phyloP scores from a whole-genome alignment of 1,139 yeast genomes.

The Taphrina flavorubra region DNA sequence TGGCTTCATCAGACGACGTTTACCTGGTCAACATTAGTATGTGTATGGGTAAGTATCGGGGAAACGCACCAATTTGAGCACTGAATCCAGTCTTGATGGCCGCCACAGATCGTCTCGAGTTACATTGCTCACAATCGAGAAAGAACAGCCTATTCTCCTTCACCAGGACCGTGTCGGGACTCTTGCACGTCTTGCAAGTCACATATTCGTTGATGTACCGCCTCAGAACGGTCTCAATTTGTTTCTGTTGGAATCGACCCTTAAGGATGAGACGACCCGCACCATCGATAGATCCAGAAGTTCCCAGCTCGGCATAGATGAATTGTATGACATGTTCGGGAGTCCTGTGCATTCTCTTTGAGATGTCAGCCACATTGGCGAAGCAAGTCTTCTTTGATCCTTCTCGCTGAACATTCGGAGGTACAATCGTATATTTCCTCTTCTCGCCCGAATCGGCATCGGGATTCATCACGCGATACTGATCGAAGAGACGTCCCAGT shows the following conservation, averaged over 20 bases:
- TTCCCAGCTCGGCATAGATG: constrained; percentile 97
- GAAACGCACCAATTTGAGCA: constrained; percentile 59
- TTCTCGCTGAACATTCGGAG: constrained; percentile 96
- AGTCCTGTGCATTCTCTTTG: constrained; percentile 92
- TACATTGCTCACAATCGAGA: constrained; percentile 97
- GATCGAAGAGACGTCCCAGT: constrained; percentile 79
- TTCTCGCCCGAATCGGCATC: constrained; percentile 97
- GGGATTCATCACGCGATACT: constrained; percentile 91
- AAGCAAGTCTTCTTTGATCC: constrained; percentile 95
- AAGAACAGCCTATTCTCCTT: constrained; percentile 98
- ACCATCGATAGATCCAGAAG: constrained; percentile 98
- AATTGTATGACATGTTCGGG: constrained; percentile 97
- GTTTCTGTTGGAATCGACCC: constrained; percentile 98
- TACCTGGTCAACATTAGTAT: constrained; percentile 10
- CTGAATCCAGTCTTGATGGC: constrained; percentile 99
- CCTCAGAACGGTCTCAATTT: constrained; percentile 93
- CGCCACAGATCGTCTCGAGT: constrained; percentile 94
- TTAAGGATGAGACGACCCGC: constrained; percentile 93
- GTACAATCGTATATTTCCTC: constrained; percentile 93
- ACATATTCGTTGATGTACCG: constrained; percentile 89
- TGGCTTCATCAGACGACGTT: constrained; percentile 32
- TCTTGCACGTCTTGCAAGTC: constrained; percentile 97
- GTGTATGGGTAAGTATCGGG: background rate
- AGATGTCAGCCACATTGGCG: constrained; percentile 92
- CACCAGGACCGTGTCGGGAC: constrained; percentile 93